Conservation (phyloP, 169 alveolate species). For the Cryptosporidium xiaoi region DNA sequence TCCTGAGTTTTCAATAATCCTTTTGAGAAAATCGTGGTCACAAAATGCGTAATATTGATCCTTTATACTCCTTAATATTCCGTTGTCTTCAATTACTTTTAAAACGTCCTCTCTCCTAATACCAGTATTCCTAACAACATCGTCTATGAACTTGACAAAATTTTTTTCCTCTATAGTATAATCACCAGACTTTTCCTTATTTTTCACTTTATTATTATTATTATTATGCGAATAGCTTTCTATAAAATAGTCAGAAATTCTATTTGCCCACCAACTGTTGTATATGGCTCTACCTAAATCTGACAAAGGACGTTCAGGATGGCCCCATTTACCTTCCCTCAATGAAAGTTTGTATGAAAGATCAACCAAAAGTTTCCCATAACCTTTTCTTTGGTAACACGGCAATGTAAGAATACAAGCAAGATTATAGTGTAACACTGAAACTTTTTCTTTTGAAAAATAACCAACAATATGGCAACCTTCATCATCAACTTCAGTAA, state of each 20-base stretch:
- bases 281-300: constrained; percentile 97
- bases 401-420: constrained; percentile 91
- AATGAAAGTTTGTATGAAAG: constrained; percentile 91
- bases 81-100: constrained; percentile 46
- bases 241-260: constrained; percentile 79
- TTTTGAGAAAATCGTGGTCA: constrained; percentile 27
- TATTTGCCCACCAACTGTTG: constrained; percentile 94
- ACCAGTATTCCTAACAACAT: constrained; percentile 48
- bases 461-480: constrained; percentile 93
- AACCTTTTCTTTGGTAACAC: constrained; percentile 91
- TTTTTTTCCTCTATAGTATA: not conserved
- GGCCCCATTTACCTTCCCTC: constrained; percentile 93
- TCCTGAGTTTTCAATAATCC: constrained; percentile 31
- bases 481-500: constrained; percentile 90
- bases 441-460: constrained; percentile 90
- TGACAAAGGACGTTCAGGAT: constrained; percentile 97
- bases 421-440: constrained; percentile 84
- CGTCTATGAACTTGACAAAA: constrained; percentile 29
- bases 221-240: constrained; percentile 5
- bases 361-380: constrained; percentile 89
- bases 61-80: constrained; percentile 37
- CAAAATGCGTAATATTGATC: constrained; percentile 30
- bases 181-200: not conserved
- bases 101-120: constrained; percentile 60
- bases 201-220: not conserved